Evolutionary conservation across 805 yeast genomes (phyloP), one percentile per base, ranked within the genome.

Genomic region (Tetrapisispora fleetii): DNA sequence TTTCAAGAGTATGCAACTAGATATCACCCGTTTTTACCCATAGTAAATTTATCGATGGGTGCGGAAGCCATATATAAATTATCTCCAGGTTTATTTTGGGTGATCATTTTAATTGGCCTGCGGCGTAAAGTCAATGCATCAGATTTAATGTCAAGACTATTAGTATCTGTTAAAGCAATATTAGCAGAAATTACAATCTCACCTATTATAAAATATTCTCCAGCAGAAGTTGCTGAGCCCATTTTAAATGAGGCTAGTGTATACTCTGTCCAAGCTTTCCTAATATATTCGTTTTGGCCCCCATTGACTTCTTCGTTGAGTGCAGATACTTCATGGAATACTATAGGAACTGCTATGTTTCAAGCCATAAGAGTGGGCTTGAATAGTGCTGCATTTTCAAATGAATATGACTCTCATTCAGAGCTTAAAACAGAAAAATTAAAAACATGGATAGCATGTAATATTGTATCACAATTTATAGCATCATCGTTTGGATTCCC

Each of bases 401-500:
- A 81, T 1, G 88, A 84, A 52, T 70, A 72, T 57, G 71, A 76
- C 45, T 61, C 69, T 42, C 66, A 68, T 37, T 57, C 59, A 3
- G 69, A 68, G 39, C 54, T 67, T n/a, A 62, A 85, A 16, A 77
- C 77, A 27, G 99, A 93, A 66, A 95, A 88, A 58, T 74, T 81
- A 33, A 76, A 83, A 50, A 91, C 99, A 0, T 91, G 99, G 99
- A 78, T 87, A n/a, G 78, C 87, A 11, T 88, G 96, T 60, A 93
- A 93, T 61, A 77, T 86, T 21, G 95, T 86, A 0, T 84, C 95
- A 2, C 98, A 93, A 65, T 78, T 83, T 2, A 81, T 93, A 52
- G 96, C 96, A 3, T 80, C 95, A 2, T 83, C 95, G 11, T 88
- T 89, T 68, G 99, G 99, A 18, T 90, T 85, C 60, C 99, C 98